Conservation (phyloP, 75 land plant species). For the Adiantum capillusveneris region DNA sequence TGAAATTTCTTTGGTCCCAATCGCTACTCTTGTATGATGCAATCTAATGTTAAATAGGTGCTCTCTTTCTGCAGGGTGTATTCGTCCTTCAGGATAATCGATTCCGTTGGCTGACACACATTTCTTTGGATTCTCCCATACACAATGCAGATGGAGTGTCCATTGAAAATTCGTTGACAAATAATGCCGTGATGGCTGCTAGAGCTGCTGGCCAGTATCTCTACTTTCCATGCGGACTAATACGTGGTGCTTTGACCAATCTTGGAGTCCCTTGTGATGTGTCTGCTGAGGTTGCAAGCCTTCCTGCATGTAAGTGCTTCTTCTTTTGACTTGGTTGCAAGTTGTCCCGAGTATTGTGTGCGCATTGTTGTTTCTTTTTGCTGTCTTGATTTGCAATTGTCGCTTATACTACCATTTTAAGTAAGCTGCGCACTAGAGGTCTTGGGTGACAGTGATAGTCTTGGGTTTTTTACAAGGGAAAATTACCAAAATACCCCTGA, state of each 20-base stretch:
- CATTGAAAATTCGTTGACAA: constrained; percentile 10
- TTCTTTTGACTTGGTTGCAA: background rate
- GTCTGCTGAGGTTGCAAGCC: constrained; percentile 81
- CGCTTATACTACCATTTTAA: too few species aligned
- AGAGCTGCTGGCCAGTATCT: constrained; percentile 73
- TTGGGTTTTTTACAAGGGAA: too few species aligned
- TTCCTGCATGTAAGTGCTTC: constrained; percentile 79
- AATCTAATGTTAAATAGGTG: too few species aligned
- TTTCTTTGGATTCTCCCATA: constrained; percentile 56
- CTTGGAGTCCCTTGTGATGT: constrained; percentile 93
- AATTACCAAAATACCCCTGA: too few species aligned
- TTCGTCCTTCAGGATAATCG: constrained; percentile 90
- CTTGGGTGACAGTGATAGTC: too few species aligned
- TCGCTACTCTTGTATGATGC: too few species aligned
- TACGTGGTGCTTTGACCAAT: constrained; percentile 88
- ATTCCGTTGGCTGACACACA: constrained; percentile 86
- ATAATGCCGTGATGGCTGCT: constrained; percentile 24
- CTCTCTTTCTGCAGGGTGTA: constrained; percentile 57
- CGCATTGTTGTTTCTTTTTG: background rate
- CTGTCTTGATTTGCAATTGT: background rate
- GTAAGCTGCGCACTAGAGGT: too few species aligned
- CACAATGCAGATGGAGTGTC: constrained; percentile 15
- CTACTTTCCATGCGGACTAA: constrained; percentile 97
- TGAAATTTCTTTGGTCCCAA: too few species aligned
- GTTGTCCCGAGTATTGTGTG: too few species aligned